A percentile compares a stretch with the other conserved stretches of the same genome.
Conservation (phyloP, 768 basidiomycete species). For the Cystobasidium ongulense region DNA sequence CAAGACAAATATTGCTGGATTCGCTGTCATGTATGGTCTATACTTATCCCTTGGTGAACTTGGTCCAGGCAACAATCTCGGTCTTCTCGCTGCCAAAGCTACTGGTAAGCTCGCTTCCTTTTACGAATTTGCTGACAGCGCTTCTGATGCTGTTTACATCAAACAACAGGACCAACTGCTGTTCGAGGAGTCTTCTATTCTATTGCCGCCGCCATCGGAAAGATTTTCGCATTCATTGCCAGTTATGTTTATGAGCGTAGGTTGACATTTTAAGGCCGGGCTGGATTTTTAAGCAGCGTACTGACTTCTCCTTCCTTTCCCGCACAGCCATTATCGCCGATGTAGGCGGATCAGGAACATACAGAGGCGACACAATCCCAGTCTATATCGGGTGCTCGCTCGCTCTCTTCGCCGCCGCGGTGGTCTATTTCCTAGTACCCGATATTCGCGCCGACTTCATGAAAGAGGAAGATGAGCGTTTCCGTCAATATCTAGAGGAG, state of each 20-base stretch:
- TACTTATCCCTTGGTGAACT: conserved; percentile 84
- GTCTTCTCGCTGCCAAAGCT: conserved; percentile 73
- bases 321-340: conserved; percentile 39
- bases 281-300: conserved; percentile 18
- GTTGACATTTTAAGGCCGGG: no score
- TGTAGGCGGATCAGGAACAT: conserved; percentile 34
- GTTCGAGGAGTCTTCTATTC: conserved; percentile 29
- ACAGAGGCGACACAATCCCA: conserved; percentile 24
- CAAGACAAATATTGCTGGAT: conserved; percentile 60
- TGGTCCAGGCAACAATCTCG: conserved; percentile 78
- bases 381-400: conserved; percentile 50
- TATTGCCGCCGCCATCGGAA: conserved; percentile 66
- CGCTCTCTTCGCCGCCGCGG: conserved; percentile 65
- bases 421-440: conserved; percentile 64
- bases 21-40: conserved; percentile 70
- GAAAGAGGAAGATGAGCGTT: conserved; percentile 55
- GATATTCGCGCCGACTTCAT: conserved; percentile 76
- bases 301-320: conserved; percentile 4
- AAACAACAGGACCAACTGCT: conserved; percentile 17
- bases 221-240: conserved; percentile 45
- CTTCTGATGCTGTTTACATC: background rate
- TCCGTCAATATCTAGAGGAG: conserved; percentile 28
- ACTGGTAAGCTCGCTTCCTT: conserved; percentile 37
- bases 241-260: conserved; percentile 41
- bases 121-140: background rate